A percentile compares a stretch with the other conserved stretches of the same genome.
phyloP scores from a whole-genome alignment of 2,329 filamentous ascomycete genomes.

The Fusarium aywerte region DNA sequence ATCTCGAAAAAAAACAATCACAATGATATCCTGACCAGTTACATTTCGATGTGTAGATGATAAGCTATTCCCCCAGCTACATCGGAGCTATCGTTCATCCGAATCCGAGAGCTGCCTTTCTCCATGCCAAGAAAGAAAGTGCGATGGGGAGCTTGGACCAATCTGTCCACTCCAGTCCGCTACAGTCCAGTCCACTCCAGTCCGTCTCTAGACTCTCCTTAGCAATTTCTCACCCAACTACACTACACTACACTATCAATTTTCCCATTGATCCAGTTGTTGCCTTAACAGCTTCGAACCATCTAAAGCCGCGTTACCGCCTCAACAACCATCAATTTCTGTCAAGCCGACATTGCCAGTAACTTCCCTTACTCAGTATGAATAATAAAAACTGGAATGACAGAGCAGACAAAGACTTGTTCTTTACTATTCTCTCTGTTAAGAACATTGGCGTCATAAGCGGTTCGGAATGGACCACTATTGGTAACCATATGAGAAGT shows the following conservation, averaged over 20 bases:
- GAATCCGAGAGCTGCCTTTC: conserved; percentile 19
- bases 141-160: conserved; percentile 49
- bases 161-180: conserved; percentile 15
- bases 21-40: neutral
- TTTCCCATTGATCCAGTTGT: conserved; percentile 52
- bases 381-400: conserved; percentile 72
- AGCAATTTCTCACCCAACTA: conserved; percentile 48
- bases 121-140: conserved; percentile 15
- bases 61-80: neutral
- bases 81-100: conserved; percentile 25
- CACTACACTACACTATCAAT: conserved; percentile 56
- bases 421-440: conserved; percentile 70
- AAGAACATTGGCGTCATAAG: conserved; percentile 73
- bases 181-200: conserved; percentile 20
- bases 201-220: conserved; percentile 38
- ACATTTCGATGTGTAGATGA: neutral
- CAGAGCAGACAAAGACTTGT: conserved; percentile 70
- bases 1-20: neutral
- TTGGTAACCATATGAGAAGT: conserved; percentile 69
- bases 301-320: conserved; percentile 33
- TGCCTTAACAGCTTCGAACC: conserved; percentile 52
- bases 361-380: conserved; percentile 43
- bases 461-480: conserved; percentile 70
- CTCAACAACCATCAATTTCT: conserved; percentile 28
- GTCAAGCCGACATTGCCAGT: conserved; percentile 13